These are phyloP conservation scores for Vanrija pseudolonga DNA, from an alignment of 1,284 basidiomycete genomes.

Conservation along the genomic window DNA sequence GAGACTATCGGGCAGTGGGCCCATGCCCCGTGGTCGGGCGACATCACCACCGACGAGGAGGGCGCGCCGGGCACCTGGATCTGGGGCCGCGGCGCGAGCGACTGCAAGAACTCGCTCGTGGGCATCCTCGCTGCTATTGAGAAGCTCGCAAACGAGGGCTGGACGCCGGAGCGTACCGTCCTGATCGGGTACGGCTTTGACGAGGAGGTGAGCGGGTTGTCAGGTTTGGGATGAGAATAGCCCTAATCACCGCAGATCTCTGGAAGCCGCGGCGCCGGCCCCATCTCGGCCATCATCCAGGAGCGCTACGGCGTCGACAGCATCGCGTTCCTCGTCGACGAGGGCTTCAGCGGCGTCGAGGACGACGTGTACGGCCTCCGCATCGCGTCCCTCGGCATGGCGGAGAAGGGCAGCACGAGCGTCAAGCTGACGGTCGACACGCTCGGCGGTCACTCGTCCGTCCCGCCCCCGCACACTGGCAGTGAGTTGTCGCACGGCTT, in stretches of 20 bases:
- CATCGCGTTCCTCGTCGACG: constrained; percentile 52
- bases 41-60: constrained; percentile 44
- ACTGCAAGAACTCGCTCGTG: constrained; percentile 53
- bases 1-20: constrained; percentile 53
- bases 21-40: constrained; percentile 53
- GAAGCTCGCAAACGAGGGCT: constrained; percentile 51
- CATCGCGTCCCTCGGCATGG: constrained; percentile 50
- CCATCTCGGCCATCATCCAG: constrained; percentile 40
- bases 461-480: constrained; percentile 48
- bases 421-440: constrained; percentile 45
- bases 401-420: constrained; percentile 52
- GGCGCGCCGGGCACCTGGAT: constrained; percentile 50
- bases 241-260: constrained; percentile 41
- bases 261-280: constrained; percentile 44
- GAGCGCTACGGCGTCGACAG: constrained; percentile 47
- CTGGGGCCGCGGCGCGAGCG: constrained; percentile 54
- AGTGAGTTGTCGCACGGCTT: constrained; percentile 29
- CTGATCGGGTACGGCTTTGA: constrained; percentile 55
- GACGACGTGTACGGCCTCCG: constrained; percentile 37
- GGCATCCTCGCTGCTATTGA: constrained; percentile 53
- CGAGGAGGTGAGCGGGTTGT: constrained; percentile 50
- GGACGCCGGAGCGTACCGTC: constrained; percentile 50
- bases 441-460: constrained; percentile 45
- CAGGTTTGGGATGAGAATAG: too few species aligned
- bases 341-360: constrained; percentile 49